These are phyloP conservation scores for Danielia oregonensis DNA, from an alignment of 805 yeast genomes.

Conservation along the genomic window DNA sequence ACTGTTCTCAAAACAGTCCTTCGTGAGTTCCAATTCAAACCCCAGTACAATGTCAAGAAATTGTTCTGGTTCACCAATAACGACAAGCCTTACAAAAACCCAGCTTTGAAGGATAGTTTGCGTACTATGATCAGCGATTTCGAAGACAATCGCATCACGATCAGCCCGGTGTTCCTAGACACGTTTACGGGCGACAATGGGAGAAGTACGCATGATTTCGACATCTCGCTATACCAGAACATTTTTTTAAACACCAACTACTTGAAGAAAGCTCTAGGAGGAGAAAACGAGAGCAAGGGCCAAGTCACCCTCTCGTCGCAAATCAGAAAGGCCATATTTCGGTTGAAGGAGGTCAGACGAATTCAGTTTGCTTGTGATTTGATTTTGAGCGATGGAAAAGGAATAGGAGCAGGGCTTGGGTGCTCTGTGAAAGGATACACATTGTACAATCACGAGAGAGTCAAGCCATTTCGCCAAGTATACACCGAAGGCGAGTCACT, in stretches of 20 bases:
- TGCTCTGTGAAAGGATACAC: constrained; percentile 73
- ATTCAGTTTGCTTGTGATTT: constrained; percentile 61
- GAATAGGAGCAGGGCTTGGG: constrained; percentile 36
- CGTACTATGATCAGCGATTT: constrained; percentile 59
- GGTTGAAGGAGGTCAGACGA: constrained; percentile 60
- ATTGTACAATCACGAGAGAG: constrained; percentile 52
- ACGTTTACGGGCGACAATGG: constrained; percentile 6
- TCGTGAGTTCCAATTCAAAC: constrained; percentile 49
- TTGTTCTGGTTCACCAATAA: constrained; percentile 72
- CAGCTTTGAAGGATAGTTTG: constrained; percentile 44
- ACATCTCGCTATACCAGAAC: constrained; percentile 48
- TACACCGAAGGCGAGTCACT: constrained; percentile 51
- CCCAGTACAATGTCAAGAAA: constrained; percentile 51
- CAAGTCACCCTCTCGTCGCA: constrained; percentile 14
- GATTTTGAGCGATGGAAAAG: constrained; percentile 46
- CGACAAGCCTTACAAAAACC: constrained; percentile 56
- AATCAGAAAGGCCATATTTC: constrained; percentile 46
- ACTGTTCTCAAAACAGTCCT: constrained; percentile 48
- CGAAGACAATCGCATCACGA: constrained; percentile 47
- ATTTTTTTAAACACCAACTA: constrained; percentile 50
- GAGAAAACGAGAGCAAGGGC: background rate
- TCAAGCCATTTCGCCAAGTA: constrained; percentile 48
- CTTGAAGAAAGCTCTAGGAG: constrained; percentile 21
- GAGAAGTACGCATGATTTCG: constrained; percentile 25
- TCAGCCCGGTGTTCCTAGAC: constrained; percentile 61